A percentile compares a stretch with the other conserved stretches of the same genome.
phyloP scores from a whole-genome alignment of 2,329 filamentous ascomycete genomes.

The Cytospora paraplurivora region DNA sequence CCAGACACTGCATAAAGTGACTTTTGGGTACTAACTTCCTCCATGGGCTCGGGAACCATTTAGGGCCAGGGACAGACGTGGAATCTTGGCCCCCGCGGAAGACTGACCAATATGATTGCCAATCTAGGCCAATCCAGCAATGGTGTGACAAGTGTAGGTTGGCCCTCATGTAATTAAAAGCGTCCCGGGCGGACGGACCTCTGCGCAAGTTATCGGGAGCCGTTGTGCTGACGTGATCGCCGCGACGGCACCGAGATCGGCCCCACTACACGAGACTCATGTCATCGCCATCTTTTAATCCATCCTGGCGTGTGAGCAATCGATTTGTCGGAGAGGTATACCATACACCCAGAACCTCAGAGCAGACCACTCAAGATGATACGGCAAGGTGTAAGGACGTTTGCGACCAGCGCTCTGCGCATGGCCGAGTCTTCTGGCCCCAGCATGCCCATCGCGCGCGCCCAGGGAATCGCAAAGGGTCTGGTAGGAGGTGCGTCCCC shows the following conservation, averaged over 20 bases:
- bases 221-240: background rate
- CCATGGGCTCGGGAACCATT: background rate
- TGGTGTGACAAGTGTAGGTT: too few species aligned
- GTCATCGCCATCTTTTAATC: background rate
- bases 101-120: background rate
- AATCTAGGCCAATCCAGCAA: too few species aligned
- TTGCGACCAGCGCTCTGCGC: slow-evolving; percentile 64
- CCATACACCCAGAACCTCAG: background rate
- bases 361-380: slow-evolving; percentile 57
- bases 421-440: slow-evolving; percentile 55
- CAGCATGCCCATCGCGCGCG: slow-evolving; percentile 73
- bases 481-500: slow-evolving; percentile 72
- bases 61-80: background rate
- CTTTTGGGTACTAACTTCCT: background rate
- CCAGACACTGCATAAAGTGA: background rate
- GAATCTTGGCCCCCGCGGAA: background rate
- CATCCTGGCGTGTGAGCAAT: background rate
- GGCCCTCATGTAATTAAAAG: too few species aligned
- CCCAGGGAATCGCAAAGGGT: slow-evolving; percentile 76
- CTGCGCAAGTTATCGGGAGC: too few species aligned
- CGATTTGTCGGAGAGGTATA: slow-evolving; percentile 5
- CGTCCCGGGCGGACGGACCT: too few species aligned
- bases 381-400: slow-evolving; percentile 66
- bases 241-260: slow-evolving; percentile 18
- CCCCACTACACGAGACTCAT: slow-evolving; percentile 8